phyloP scores from a whole-genome alignment of 2,329 filamentous ascomycete genomes.

The Diaporthe vaccinii region DNA sequence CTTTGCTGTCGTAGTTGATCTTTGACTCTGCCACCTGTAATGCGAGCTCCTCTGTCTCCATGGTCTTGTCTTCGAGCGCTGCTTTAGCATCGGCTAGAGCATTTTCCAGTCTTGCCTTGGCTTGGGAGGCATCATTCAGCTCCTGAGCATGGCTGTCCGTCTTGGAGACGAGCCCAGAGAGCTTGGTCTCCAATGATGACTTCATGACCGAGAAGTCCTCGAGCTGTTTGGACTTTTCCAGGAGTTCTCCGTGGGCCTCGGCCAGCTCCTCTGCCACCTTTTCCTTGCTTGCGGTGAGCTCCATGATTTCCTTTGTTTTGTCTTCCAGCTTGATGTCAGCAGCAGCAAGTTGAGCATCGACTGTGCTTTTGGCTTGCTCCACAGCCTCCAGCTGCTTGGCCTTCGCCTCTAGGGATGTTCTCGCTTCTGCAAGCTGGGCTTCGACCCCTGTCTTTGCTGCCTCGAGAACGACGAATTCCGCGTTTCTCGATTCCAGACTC shows the following conservation, averaged over 20 bases:
- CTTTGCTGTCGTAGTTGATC: slow-evolving; percentile 18
- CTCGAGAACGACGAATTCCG: slow-evolving; percentile 39
- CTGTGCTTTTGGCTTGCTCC: background rate
- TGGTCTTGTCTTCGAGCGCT: slow-evolving; percentile 6
- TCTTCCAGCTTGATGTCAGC: slow-evolving; percentile 6
- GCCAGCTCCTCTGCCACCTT: slow-evolving; percentile 1
- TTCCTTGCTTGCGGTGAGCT: background rate
- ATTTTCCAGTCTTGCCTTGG: slow-evolving; percentile 2
- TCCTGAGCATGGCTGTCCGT: background rate
- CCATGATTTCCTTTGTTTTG: slow-evolving; percentile 2
- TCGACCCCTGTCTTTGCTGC: slow-evolving; percentile 12
- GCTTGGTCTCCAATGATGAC: background rate
- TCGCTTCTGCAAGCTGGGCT: background rate
- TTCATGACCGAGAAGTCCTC: background rate
- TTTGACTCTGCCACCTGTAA: slow-evolving; percentile 20
- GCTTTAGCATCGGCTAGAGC: background rate
- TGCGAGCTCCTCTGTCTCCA: slow-evolving; percentile 6
- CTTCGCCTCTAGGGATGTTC: background rate
- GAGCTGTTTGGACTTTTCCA: background rate
- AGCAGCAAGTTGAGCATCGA: slow-evolving; percentile 13
- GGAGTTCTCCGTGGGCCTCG: background rate
- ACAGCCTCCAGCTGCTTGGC: background rate
- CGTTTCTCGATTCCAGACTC: slow-evolving; percentile 39
- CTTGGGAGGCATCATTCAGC: background rate
- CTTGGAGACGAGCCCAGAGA: background rate